phyloP scores from a whole-genome alignment of 345 rosid species.

The Iberis pinnata region DNA sequence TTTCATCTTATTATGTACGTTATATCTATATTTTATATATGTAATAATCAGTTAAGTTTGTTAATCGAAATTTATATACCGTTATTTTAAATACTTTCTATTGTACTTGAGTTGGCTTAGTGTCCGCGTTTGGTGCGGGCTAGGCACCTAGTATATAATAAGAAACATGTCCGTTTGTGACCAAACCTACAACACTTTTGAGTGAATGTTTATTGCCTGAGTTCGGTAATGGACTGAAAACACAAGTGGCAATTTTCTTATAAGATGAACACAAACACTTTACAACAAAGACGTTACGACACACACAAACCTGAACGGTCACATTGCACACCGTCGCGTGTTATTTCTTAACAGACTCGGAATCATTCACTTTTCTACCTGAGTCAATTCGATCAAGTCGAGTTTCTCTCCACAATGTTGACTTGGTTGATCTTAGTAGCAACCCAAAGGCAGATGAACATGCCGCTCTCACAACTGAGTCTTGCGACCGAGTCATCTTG shows the following conservation, averaged over 20 bases:
- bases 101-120: too few relatives aligned
- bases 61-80: too few relatives aligned
- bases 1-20: too few relatives aligned
- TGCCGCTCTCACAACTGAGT: constrained; percentile 75
- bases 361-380: constrained; percentile 33
- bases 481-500: constrained; percentile 69
- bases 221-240: constrained; percentile 13
- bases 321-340: not conserved
- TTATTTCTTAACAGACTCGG: constrained; percentile 30
- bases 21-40: too few relatives aligned
- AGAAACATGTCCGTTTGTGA: too few relatives aligned
- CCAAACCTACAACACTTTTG: constrained; percentile 17
- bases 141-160: too few relatives aligned
- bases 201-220: constrained; percentile 16
- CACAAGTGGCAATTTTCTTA: constrained; percentile 1
- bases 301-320: constrained; percentile 13
- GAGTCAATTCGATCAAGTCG: constrained; percentile 53
- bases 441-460: constrained; percentile 68
- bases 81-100: too few relatives aligned
- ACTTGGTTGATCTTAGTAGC: constrained; percentile 58
- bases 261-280: constrained; percentile 18
- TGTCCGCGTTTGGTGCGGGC: too few relatives aligned
- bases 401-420: constrained; percentile 51
- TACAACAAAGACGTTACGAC: constrained; percentile 20
- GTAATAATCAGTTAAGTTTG: too few relatives aligned